Percentiles rank a stretch among this genome's conserved stretches.
These are phyloP conservation scores for Geranium incanum DNA, from an alignment of 441 rosid genomes.

Conservation along the genomic window DNA sequence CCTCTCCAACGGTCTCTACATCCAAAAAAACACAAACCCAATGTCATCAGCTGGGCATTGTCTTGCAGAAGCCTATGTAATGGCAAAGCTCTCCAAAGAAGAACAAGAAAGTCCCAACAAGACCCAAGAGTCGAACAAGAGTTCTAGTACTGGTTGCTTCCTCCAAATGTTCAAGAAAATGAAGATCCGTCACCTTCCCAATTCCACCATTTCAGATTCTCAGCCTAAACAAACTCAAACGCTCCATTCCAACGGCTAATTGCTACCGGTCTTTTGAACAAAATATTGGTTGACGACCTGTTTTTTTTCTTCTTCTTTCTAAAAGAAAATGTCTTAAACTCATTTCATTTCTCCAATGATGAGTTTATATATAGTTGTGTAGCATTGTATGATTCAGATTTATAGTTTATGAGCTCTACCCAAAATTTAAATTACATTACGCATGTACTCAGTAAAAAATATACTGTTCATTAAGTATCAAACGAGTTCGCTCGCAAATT, in stretches of 20 bases:
- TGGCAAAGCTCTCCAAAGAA: slow-evolving; percentile 5
- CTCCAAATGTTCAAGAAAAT: neutral
- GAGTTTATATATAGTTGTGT: too few relatives aligned
- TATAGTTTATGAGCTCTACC: too few relatives aligned
- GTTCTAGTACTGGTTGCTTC: neutral
- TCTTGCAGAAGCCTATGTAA: slow-evolving; percentile 2
- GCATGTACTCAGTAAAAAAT: too few relatives aligned
- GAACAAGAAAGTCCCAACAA: neutral
- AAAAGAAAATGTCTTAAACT: too few relatives aligned
- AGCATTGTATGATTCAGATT: neutral
- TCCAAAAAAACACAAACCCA: neutral
- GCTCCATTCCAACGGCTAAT: neutral
- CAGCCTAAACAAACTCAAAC: neutral
- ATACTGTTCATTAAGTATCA: too few relatives aligned
- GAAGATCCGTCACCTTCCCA: neutral
- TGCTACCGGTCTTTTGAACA: neutral
- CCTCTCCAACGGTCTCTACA: neutral
- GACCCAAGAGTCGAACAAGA: neutral
- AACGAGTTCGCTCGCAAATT: too few relatives aligned
- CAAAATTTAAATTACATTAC: too few relatives aligned
- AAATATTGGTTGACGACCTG: too few relatives aligned
- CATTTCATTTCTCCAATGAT: too few relatives aligned
- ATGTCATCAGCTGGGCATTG: neutral
- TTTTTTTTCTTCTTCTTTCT: too few relatives aligned
- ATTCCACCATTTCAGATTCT: neutral